These are phyloP conservation scores for Aspergillus baeticus DNA, from an alignment of 495 filamentous ascomycete genomes.

Conservation along the genomic window DNA sequence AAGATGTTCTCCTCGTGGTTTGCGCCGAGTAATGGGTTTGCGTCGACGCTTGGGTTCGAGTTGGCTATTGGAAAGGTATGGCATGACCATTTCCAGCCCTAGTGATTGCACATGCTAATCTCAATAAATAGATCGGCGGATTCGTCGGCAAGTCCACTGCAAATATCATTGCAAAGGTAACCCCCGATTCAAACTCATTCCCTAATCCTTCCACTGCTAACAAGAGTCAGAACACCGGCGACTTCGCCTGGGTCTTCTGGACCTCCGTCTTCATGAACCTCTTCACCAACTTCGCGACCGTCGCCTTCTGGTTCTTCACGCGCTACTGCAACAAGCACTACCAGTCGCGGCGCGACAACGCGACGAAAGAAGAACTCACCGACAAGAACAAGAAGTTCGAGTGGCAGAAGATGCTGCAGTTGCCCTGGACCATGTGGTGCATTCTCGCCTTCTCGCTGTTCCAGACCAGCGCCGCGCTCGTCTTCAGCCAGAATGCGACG, in stretches of 20 bases:
- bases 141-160: constrained; percentile 25
- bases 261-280: constrained; percentile 48
- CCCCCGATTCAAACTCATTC: background rate
- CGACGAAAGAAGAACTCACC: constrained; percentile 38
- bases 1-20: constrained; percentile 53
- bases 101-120: background rate
- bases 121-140: constrained; percentile 17
- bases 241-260: constrained; percentile 49
- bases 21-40: constrained; percentile 45
- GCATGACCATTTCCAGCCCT: background rate
- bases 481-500: constrained; percentile 44
- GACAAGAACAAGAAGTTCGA: constrained; percentile 49
- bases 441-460: constrained; percentile 43
- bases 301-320: constrained; percentile 42
- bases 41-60: constrained; percentile 42
- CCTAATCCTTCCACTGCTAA: background rate
- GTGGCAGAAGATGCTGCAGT: constrained; percentile 37
- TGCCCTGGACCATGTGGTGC: constrained; percentile 46
- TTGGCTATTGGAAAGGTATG: constrained; percentile 42
- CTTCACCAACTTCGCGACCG: constrained; percentile 41
- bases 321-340: constrained; percentile 34
- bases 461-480: constrained; percentile 38
- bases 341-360: constrained; percentile 31
- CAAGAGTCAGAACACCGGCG: constrained; percentile 33
- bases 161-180: constrained; percentile 23